Evolutionary conservation across 2,329 filamentous ascomycete species (phyloP), one percentile per base, ranked within the genome.

Genomic region (Paecilomyces formosus): DNA sequence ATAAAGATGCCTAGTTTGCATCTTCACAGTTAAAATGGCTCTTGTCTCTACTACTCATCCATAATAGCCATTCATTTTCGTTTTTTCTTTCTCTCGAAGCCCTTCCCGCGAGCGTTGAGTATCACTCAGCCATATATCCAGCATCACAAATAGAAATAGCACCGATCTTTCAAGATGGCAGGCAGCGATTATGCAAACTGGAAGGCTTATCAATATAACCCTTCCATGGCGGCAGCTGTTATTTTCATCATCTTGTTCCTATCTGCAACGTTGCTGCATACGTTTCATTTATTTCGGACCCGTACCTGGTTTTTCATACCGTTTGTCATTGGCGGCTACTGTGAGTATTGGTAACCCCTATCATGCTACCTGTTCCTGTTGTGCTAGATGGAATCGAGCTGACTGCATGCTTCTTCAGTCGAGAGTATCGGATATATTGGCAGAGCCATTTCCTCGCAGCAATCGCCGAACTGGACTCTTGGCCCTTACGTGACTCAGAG

Each of bases 341-440:
- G 75, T 77, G 68, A 56, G 73, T 65, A 65, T 3, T 8, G 3
- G 1, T 15, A 26, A 28, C 15, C 3, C 4, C 5, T 28, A 12
- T 26, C 24, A 26, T 26, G 24, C 3, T 6, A 3, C 6, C 24
- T 3, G 24, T 4, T 26, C 24, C 24, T 26, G 24, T 26, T 26
- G 21, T 3, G 5, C 26, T 11, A 26, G 3, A 52, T 21, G 8
- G 22, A 52, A 15, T 15, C 6, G 1, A 15, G 22, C 50, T 52
- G 21, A 52, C 9, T 9, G 21, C 6, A 12, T 24, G 12, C n/a
- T 52, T 24, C 21, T 28, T 8, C 50, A 82, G 80, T 83, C 65
- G 80, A 84, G 63, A 67, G 72, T 0, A 70, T 84, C 21, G 82
- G 82, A 15, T 84, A 84, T 63, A 66, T 81, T 45, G 80, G 77